phyloP scores from a whole-genome alignment of 2,329 filamentous ascomycete genomes.

The Elsinoe necatrix region DNA sequence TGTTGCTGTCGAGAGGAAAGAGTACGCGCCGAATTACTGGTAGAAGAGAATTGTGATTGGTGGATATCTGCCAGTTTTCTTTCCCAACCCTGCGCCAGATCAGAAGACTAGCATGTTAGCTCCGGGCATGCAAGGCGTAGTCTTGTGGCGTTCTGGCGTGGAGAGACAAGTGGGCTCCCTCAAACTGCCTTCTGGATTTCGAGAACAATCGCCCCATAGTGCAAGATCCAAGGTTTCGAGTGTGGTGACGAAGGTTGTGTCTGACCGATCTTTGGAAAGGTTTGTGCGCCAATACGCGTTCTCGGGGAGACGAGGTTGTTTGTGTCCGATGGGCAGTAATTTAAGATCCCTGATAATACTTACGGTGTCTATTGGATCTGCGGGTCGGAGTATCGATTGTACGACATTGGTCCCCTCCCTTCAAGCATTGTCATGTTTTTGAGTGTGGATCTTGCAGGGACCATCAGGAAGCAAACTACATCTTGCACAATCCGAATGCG shows the following conservation, averaged over 20 bases:
- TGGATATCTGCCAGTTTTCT: neutral
- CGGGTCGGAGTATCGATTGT: neutral
- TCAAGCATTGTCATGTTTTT: neutral
- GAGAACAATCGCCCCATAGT: constrained; percentile 6
- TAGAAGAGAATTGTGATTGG: neutral
- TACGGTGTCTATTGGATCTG: neutral
- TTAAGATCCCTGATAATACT: neutral
- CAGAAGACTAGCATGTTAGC: constrained; percentile 5
- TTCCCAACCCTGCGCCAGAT: constrained; percentile 8
- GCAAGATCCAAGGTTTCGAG: neutral
- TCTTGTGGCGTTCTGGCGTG: constrained; percentile 3
- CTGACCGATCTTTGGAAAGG: neutral
- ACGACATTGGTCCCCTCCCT: neutral
- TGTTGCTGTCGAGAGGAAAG: neutral
- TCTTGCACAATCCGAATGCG: neutral
- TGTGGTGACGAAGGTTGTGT: neutral
- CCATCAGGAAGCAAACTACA: neutral
- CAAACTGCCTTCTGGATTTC: constrained; percentile 3
- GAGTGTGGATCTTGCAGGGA: neutral
- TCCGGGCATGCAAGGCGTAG: constrained; percentile 7
- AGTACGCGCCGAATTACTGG: constrained; percentile 4
- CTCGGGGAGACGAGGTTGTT: neutral
- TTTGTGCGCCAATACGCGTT: neutral
- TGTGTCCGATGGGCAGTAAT: neutral
- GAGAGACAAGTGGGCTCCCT: constrained; percentile 1